These are phyloP conservation scores for Orobanche coerulescens DNA, from an alignment of 257 asterid species.

Conservation along the genomic window DNA sequence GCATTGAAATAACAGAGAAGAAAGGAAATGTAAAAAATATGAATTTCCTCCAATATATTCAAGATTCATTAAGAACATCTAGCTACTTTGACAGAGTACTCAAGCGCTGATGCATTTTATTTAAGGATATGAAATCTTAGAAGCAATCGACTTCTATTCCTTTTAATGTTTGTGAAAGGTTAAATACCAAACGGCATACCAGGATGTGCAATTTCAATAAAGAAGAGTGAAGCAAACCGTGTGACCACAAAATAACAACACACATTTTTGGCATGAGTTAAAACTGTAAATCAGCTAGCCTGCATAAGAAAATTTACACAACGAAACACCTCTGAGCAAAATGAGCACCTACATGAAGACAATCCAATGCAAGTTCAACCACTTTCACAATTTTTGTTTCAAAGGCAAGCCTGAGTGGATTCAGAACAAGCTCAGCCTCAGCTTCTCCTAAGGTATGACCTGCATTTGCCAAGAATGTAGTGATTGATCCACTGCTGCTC, in stretches of 20 bases:
- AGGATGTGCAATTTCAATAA: constrained; percentile 6
- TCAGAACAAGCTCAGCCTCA: constrained; percentile 75
- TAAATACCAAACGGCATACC: not conserved
- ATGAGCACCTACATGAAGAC: constrained; percentile 86
- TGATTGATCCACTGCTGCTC: constrained; percentile 39
- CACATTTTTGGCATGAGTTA: constrained; percentile 13
- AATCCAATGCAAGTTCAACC: constrained; percentile 93
- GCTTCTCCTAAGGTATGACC: constrained; percentile 68
- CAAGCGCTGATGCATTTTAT: constrained; percentile 6
- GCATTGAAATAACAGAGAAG: constrained; percentile 22
- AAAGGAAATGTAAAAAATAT: constrained; percentile 14
- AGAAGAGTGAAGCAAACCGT: constrained; percentile 5
- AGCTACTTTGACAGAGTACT: constrained; percentile 7
- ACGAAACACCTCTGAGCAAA: constrained; percentile 18
- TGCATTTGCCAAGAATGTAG: constrained; percentile 60
- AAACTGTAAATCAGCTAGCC: not conserved
- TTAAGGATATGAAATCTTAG: not conserved
- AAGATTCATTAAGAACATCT: constrained; percentile 7
- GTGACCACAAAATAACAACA: constrained; percentile 15
- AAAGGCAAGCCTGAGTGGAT: constrained; percentile 84
- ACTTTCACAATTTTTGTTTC: constrained; percentile 83
- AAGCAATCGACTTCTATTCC: constrained; percentile 13
- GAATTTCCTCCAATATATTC: constrained; percentile 15
- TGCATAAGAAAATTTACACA: constrained; percentile 14
- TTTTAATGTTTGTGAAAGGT: constrained; percentile 2